Evolutionary conservation across 2,329 filamentous ascomycete species (phyloP), one percentile per base, ranked within the genome.

Genomic region (Boeremia exigua): DNA sequence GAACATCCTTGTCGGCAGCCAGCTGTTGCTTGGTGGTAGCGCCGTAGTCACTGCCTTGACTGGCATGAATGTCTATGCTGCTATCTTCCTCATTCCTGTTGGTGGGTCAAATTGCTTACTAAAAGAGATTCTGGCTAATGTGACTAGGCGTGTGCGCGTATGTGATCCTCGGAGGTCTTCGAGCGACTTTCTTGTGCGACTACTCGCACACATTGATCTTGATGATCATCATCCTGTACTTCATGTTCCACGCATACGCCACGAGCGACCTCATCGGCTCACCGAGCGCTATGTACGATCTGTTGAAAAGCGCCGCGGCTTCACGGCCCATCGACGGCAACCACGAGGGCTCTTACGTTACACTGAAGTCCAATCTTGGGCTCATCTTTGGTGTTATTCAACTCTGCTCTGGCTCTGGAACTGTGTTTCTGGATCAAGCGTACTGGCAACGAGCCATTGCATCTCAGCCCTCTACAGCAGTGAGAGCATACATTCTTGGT

Each of bases 371-470:
- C 7, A 77, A 78, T 46, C 72, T 76, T 32, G 78, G 75, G 0
- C 65, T 80, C n/a, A 71, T 80, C 17, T 80, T 81, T 47, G 77
- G 75, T 11, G 72, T 79, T 25, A 77, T 79, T 32, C 76, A 78
- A 37, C 66, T 79, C 9, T 75, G 74, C 62, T 75, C 72, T 30
- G 66, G 67, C n/a, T 71, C 63, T 14, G 69, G 71, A 2, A 70
- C 69, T 0, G 76, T 78, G 1, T 79, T 78, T 49, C 66, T 79
- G 0, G 77, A 80, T 47, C 75, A 79, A 60, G 78, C 76, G 3
- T 81, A 80, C 61, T 81, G 76, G 77, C 79, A 81, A 58, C 69
- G 77, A 45, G 79, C 79, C 9, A 71, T 72, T 29, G 68, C 69
- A 6, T 69, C 69, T 2, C 63, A 67, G 25, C 67, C 68, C 1